Evolutionary conservation across 495 filamentous ascomycete genomes (phyloP).

Genomic region (Annulohypoxylon stygium): DNA sequence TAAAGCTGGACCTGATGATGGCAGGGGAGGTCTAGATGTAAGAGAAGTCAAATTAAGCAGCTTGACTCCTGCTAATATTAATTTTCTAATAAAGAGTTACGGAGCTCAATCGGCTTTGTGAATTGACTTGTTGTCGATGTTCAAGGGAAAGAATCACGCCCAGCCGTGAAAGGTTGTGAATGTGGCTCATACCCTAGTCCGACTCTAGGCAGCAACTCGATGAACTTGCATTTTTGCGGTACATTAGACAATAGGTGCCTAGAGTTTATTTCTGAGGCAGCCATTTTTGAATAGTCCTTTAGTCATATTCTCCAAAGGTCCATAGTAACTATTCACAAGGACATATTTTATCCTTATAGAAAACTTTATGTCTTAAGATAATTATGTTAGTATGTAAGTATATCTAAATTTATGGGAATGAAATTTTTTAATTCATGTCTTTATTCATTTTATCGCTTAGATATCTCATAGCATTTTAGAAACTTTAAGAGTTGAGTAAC

Average conservation of each 20-base stretch:
- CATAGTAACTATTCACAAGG: too few species aligned
- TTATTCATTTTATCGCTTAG: background rate
- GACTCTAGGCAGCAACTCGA: background rate
- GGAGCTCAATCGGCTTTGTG: background rate
- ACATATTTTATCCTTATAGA: too few species aligned
- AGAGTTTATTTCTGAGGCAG: too few species aligned
- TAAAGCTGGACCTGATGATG: too few species aligned
- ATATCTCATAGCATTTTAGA: background rate
- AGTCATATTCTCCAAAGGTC: too few species aligned
- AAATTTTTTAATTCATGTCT: background rate
- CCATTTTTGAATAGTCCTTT: too few species aligned
- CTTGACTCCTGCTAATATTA: background rate
- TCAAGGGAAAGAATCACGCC: background rate
- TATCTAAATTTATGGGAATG: background rate
- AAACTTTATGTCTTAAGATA: background rate
- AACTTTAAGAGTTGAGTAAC: background rate
- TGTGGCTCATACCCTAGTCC: background rate
- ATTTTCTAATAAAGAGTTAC: background rate
- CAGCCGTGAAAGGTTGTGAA: conserved; percentile 33
- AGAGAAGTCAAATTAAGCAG: background rate
- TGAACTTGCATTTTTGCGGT: background rate
- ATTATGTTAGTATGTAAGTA: background rate
- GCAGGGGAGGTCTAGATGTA: background rate
- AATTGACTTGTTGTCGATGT: background rate
- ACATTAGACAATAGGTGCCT: background rate